These are phyloP conservation scores for Chrysosporium keratinophilum DNA, from an alignment of 2,329 filamentous ascomycete species.

Conservation along the genomic window DNA sequence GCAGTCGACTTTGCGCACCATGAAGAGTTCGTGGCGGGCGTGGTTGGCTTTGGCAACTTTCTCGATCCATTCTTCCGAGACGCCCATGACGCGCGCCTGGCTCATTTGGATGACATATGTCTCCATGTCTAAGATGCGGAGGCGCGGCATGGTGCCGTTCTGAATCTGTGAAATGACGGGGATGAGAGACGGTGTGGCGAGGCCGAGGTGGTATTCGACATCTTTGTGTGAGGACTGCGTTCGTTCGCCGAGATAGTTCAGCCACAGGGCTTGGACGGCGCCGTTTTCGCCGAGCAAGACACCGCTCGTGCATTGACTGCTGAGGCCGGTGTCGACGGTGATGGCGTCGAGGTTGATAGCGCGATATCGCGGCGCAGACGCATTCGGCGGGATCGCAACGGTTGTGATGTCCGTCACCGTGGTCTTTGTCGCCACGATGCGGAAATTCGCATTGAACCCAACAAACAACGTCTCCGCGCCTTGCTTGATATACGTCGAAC, in stretches of 20 bases:
- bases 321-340: slow-evolving; percentile 87
- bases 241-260: slow-evolving; percentile 91
- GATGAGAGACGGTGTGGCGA: slow-evolving; percentile 77
- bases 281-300: slow-evolving; percentile 84
- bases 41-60: slow-evolving; percentile 81
- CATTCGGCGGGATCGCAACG: slow-evolving; percentile 89
- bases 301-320: slow-evolving; percentile 84
- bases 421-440: slow-evolving; percentile 87
- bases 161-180: slow-evolving; percentile 84
- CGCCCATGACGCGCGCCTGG: slow-evolving; percentile 92
- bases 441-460: slow-evolving; percentile 92
- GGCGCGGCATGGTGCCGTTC: slow-evolving; percentile 59
- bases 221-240: slow-evolving; percentile 69
- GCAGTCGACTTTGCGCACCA: slow-evolving; percentile 82
- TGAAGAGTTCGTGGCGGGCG: slow-evolving; percentile 91
- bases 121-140: slow-evolving; percentile 88
- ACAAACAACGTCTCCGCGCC: slow-evolving; percentile 93
- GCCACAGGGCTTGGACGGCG: slow-evolving; percentile 87
- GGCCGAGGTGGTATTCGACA: slow-evolving; percentile 89
- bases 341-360: slow-evolving; percentile 95
- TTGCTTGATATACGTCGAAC: slow-evolving; percentile 73
- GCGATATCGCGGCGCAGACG: slow-evolving; percentile 80
- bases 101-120: slow-evolving; percentile 94
- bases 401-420: slow-evolving; percentile 95
- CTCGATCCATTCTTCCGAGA: slow-evolving; percentile 89